Base-by-base conservation (phyloP, 257 asterid species). In the Solanum virginianum region DNA sequence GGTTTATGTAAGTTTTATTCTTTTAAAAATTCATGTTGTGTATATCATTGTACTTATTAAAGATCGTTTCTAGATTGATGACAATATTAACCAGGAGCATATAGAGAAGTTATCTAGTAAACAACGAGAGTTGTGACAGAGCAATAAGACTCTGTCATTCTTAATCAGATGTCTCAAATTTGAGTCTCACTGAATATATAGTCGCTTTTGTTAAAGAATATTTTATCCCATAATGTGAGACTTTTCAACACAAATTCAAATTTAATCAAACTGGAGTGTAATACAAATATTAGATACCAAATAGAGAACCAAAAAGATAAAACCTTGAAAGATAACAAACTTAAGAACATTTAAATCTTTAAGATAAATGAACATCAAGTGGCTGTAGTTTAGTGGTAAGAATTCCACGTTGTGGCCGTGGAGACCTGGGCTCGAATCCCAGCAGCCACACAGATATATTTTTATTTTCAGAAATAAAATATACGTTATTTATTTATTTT, bases 351-450 rank as follows among this genome's bases (percentile, higher is more conserved):
- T 32, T 32, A 32, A 32, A 3, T 36, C 6, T 36, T 36, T 4
- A 36, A 36, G 39, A 36, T 29, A 36, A 36, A 0, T 4, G 41
- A 36, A 36, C 7, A 36, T 36, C 41, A 83, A 36, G 95, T 93
- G 94, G 98, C 95, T 93, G 95, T 93, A 94, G 98, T 96, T 93
- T 94, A 92, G 98, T 92, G 97, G 98, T 95, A 7, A 96, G 98
- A 95, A 95, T 96, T 96, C 94, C 97, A 96, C 95, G 97, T 93
- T 95, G 98, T 94, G 99, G 98, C 97, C 97, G 96, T 96, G 95
- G 94, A 94, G 98, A 94, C 98, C 97, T 93, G 97, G 97, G 98
- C 99, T 94, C 97, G 97, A 96, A 96, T 96, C 97, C 98, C 95
- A 96, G 98, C 98, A 96, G 99, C 99, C 98, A 94, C 99, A 93